Evolutionary conservation across 306 rosid genomes (phyloP), one percentile per base, ranked within the genome.

Genomic region (Vigna radiata): DNA sequence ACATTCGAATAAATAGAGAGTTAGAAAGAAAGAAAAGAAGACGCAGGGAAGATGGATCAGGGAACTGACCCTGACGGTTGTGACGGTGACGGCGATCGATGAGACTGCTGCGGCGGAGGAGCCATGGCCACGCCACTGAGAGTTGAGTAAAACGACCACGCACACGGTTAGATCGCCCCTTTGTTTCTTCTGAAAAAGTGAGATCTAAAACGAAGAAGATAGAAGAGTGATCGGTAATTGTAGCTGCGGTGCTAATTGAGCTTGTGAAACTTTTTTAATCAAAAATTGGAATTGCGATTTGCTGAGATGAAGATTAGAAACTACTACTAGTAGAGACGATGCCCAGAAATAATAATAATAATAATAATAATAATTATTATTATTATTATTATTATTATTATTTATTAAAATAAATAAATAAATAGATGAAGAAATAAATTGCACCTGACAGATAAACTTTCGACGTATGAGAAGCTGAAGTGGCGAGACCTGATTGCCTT

Each of bases 11-110:
- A 7, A 7, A 25, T 50, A 47, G 29, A 66, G 52, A 59, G 17
- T 15, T 14, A 31, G n/a, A 61, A 61, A 2, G 4, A 62, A 16
- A 1, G 1, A 13, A 46, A 74, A 16, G 43, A 19, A 27, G 29
- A 52, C 14, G 5, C 74, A 9, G 39, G 48, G 73, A 73, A 70
- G 21, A n/a, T n/a, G 17, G 75, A 33, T 58, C 37, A 8, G 63
- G 53, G 37, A 78, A 80, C 89, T 74, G 68, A 96, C 99, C 98
- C 99, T 19, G 98, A 93, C 7, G 99, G 99, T 77, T 96, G 99
- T 49, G 99, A 96, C 76, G 98, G 99, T 1, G 99, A 96, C 0
- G 97, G 73, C 56, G 98, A 89, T 80, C 99, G 97, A 46, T 86
- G 85, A 41, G 97, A 83, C 75, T 86, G 93, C 29, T 78, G 75